A percentile compares a stretch with the other conserved stretches of the same genome.
These are phyloP conservation scores for Vigna trinervia DNA, from an alignment of 306 rosid species.

Conservation along the genomic window DNA sequence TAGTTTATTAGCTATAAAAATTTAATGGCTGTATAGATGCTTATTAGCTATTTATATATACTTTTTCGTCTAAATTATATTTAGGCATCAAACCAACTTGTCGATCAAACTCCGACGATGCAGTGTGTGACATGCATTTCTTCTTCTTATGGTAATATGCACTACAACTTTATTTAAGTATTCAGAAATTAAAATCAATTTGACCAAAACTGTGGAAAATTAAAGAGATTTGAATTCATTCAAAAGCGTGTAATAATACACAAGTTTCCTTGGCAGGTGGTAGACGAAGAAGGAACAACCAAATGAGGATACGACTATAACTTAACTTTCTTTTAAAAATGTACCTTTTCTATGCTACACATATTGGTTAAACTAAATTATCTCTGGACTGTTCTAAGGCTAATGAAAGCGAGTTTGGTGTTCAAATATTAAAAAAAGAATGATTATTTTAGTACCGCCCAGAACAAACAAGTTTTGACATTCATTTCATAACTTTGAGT, in stretches of 20 bases:
- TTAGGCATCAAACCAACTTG: neutral
- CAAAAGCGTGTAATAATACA: conserved; percentile 7
- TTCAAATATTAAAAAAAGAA: neutral
- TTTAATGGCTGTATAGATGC: too few relatives aligned
- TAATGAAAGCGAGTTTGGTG: conserved; percentile 2
- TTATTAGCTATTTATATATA: too few relatives aligned
- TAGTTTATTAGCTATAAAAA: too few relatives aligned
- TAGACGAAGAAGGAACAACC: neutral
- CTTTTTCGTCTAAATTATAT: too few relatives aligned
- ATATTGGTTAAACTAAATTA: neutral
- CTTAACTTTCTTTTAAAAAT: neutral
- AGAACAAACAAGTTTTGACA: conserved; percentile 34
- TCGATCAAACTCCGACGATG: neutral
- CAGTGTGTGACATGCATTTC: neutral
- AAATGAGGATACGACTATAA: neutral
- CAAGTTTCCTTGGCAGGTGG: neutral
- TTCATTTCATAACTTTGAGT: conserved; percentile 12
- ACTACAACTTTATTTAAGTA: neutral
- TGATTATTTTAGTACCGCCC: conserved; percentile 38
- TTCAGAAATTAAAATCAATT: neutral
- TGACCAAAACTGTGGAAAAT: neutral
- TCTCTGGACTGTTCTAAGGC: neutral
- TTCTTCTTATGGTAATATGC: neutral
- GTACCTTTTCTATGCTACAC: neutral
- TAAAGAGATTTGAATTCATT: neutral